Evolutionary conservation across 257 asterid species (phyloP).

Genomic region (Solanum ossicruentum): DNA sequence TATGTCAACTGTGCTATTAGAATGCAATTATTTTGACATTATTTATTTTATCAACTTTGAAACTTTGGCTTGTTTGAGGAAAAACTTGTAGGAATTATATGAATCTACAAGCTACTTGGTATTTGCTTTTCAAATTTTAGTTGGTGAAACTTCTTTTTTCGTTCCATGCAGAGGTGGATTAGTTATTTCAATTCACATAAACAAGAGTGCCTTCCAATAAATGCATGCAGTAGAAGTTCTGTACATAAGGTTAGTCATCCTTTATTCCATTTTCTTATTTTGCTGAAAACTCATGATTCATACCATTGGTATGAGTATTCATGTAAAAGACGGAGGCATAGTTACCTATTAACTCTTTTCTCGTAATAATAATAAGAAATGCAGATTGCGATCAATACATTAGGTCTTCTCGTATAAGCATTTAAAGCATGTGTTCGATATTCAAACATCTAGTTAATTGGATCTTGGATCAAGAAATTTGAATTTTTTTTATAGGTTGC

Average conservation of each 20-base stretch:
- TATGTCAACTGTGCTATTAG: background rate
- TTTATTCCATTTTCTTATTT: background rate
- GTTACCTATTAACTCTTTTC: background rate
- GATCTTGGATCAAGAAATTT: background rate
- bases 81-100: background rate
- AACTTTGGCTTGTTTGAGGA: background rate
- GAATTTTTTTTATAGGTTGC: background rate
- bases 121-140: background rate
- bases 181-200: constrained; percentile 48
- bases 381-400: background rate
- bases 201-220: constrained; percentile 78
- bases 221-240: constrained; percentile 83
- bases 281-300: background rate
- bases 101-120: background rate
- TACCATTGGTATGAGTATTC: background rate
- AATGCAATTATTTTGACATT: background rate
- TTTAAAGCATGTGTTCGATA: background rate
- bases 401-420: background rate
- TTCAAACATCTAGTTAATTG: background rate
- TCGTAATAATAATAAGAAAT: background rate
- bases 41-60: background rate
- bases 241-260: constrained; percentile 60
- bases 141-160: background rate
- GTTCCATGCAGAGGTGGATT: constrained; percentile 59
- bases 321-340: background rate